Base-by-base conservation (phyloP, 257 asterid genomes). In the Anisodus tanguticus region DNA sequence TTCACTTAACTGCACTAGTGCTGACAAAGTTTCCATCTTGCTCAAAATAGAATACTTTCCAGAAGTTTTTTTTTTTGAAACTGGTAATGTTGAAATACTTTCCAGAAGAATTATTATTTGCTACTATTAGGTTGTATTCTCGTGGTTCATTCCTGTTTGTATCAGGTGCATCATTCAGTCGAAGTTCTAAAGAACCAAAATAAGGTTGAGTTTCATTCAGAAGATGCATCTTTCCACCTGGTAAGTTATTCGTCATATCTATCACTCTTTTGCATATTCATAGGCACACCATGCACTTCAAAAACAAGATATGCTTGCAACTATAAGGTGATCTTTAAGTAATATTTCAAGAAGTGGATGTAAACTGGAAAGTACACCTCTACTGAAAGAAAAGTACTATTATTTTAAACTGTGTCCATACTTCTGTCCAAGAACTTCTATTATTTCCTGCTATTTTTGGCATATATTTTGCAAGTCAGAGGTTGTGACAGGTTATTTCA, bases 171-270 rank as follows among this genome's bases (percentile, higher is more conserved):
- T 88, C 92, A 72, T 90, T 92, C 85, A 92, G 94, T 85, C 94
- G 93, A 87, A 91, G 93, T 89, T 91, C 98, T 57, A 91, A 94
- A 71, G 99, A 97, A 83, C 99, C 98, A 2, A 97, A 95, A 86
- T 90, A 89, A 86, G 79, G 93, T 97, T 37, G 96, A 97, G 85
- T 97, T 93, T 84, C 98, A 95, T 90, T 76, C 92, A 60, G 96
- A 92, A 89, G 97, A 95, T 59, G 88, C 96, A 13, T 94, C 97
- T 82, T 97, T 88, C 87, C 90, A 84, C 82, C 97, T 95, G 63
- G 99, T 97, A 89, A 91, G 98, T 87, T 80, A 88, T 49, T 68
- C 41, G 35, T 41, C 10, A 22, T 12, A 10, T 35, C 69, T 39
- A 57, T 31, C 53, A 45, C 31, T 9, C 0, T 78, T 79, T 84